Evolutionary conservation across 2,329 filamentous ascomycete genomes (phyloP), one percentile per base, ranked within the genome.

Genomic region (Fusarium sp.): DNA sequence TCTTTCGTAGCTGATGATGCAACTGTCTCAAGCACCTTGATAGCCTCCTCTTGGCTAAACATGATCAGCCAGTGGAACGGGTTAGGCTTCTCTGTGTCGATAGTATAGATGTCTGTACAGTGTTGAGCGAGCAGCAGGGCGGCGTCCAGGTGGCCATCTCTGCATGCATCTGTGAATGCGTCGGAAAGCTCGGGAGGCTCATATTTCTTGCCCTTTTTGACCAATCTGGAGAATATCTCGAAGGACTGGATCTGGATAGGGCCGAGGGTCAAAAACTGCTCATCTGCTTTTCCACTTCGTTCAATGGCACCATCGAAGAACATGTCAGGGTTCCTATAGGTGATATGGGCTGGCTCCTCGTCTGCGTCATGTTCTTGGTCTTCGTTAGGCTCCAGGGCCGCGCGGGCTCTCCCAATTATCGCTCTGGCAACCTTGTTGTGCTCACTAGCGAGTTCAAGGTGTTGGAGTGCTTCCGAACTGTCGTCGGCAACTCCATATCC

Each of bases 401-500:
- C n/a, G 9, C 7, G 9, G 5, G 65, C 62, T 47, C 25, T 20
- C 12, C 17, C 15, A 2, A 60, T 6, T 4, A 68, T 68, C 9
- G 37, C 54, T 15, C 27, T 32, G 6, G 66, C 66, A 8, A 68
- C 66, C 15, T 65, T 14, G 17, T 65, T 68, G 27, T 56, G 15
- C 8, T 38, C 9, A 6, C 54, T 25, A 2, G 62, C 66, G 10
- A 32, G 15, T 14, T 68, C 27, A 15, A 68, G 66, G 20, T 65
- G 56, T 1, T 20, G 4, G 10, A 66, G 43, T 22, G 37, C 56
- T 22, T 68, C 22, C 6, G 14, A n/a, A 10, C 45, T 61, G 33
- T 66, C 66, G 7, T 45, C 54, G 6, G 62, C 37, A 40, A 68
- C 52, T 22, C 62, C 66, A 14, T 68, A 68, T 4, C 66, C 66